phyloP scores from a whole-genome alignment of 495 filamentous ascomycete genomes.

The Alectoria sarmentosa region DNA sequence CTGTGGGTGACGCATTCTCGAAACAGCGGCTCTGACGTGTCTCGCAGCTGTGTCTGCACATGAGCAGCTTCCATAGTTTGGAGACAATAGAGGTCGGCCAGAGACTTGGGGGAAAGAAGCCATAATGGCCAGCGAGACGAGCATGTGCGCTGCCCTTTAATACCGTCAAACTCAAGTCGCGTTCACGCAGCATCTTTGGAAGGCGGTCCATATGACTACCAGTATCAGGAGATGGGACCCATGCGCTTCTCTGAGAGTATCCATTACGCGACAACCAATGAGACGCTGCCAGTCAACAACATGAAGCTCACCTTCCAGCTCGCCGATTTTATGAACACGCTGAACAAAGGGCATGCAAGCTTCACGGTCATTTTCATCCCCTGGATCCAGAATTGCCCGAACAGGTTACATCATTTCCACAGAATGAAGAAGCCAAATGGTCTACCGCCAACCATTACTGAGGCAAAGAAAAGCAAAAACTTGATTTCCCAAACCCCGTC shows the following conservation, averaged over 20 bases:
- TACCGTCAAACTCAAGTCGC: background rate
- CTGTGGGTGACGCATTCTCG: constrained; percentile 18
- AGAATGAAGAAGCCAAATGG: background rate
- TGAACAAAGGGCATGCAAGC: constrained; percentile 42
- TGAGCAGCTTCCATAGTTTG: constrained; percentile 48
- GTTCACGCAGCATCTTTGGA: constrained; percentile 21
- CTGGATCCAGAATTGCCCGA: constrained; percentile 37
- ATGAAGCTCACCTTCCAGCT: constrained; percentile 60
- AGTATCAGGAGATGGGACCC: constrained; percentile 71
- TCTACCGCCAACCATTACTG: background rate
- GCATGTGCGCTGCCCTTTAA: background rate
- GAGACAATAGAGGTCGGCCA: constrained; percentile 47
- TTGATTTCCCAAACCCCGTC: background rate
- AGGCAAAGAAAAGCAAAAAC: background rate
- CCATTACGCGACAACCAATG: constrained; percentile 45
- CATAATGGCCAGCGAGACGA: constrained; percentile 23
- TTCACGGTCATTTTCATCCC: constrained; percentile 59
- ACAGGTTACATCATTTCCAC: background rate
- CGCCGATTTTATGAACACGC: constrained; percentile 48
- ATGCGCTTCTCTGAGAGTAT: constrained; percentile 55
- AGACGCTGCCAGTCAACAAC: constrained; percentile 49
- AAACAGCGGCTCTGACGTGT: background rate
- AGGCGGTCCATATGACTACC: constrained; percentile 55
- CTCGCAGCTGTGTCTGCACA: constrained; percentile 38
- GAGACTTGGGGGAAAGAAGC: constrained; percentile 39